phyloP scores from a whole-genome alignment of 108 stramenopile species.

The Pseudonitzschia multistriata region DNA sequence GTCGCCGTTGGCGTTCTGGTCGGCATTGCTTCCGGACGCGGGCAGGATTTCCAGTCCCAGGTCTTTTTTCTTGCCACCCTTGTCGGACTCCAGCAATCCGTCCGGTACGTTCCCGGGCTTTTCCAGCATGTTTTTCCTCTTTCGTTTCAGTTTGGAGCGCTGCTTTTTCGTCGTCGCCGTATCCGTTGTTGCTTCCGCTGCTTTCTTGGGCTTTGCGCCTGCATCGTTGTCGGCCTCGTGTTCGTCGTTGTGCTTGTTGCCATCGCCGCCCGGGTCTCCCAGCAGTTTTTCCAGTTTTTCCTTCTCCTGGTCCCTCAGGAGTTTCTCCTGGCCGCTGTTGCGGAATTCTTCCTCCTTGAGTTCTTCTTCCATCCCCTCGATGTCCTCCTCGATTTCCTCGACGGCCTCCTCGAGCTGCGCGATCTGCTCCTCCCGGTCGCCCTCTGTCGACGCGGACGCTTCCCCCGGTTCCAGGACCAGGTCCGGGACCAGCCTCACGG shows the following conservation, averaged over 20 bases:
- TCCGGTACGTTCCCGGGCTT: background rate
- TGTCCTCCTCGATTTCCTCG: conserved; percentile 4
- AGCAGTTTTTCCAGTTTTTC: conserved; percentile 5
- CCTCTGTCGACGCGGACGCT: background rate
- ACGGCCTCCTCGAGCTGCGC: no score
- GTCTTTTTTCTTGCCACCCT: conserved; percentile 10
- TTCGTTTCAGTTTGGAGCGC: background rate
- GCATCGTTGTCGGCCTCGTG: no score
- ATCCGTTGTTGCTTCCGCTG: background rate
- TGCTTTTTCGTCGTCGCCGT: background rate
- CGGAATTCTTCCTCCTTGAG: background rate
- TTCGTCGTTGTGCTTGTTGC: conserved; percentile 3
- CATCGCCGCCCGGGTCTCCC: background rate
- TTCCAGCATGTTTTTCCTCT: conserved; percentile 4
- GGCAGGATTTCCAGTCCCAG: background rate
- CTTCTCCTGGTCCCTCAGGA: background rate
- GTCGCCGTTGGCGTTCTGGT: background rate
- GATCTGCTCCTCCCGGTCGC: background rate
- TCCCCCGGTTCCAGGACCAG: conserved; percentile 29
- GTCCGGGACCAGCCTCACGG: conserved; percentile 58
- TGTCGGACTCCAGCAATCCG: background rate
- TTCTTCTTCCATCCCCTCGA: background rate
- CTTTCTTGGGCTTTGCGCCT: background rate
- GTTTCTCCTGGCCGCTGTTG: conserved; percentile 6
- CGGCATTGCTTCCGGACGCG: background rate